Evolutionary conservation across 192 early-diverging fungal genomes (phyloP).

Genomic region (Dimargaris cristalligena): DNA sequence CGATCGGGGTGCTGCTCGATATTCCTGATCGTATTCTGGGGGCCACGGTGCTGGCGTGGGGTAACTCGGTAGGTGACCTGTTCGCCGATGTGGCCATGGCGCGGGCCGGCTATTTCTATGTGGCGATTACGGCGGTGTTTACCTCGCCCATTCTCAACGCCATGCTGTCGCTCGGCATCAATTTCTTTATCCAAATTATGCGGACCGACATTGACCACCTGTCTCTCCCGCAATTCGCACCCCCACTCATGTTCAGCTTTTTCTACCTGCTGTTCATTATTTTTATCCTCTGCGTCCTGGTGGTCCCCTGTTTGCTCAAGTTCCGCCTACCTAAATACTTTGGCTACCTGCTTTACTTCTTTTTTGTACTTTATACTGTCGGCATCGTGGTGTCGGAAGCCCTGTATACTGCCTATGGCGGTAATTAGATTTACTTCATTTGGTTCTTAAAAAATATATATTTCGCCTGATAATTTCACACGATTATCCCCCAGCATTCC

Average conservation of each 20-base stretch:
- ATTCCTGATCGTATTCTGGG: conserved; percentile 3
- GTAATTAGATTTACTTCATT: no score
- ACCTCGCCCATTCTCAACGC: conserved; percentile 6
- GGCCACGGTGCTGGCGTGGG: conserved; percentile 6
- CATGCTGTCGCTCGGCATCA: conserved; percentile 6
- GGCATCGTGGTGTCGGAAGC: background rate
- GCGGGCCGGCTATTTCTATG: conserved; percentile 9
- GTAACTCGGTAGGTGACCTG: conserved; percentile 9
- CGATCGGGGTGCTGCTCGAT: background rate
- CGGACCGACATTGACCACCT: background rate
- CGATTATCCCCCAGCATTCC: no score
- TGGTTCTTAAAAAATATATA: no score
- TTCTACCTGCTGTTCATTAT: background rate
- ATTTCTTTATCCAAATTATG: background rate
- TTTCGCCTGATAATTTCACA: no score
- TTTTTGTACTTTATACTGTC: conserved; percentile 1
- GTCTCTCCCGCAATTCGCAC: background rate
- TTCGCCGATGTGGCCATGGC: conserved; percentile 9
- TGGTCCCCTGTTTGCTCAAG: background rate
- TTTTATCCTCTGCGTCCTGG: background rate
- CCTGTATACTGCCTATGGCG: no score
- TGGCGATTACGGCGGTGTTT: conserved; percentile 7
- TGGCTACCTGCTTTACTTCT: conserved; percentile 1
- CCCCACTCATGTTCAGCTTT: background rate
- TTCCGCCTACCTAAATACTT: conserved; percentile 3